These are phyloP conservation scores for Candida qinlingensis DNA, from an alignment of 805 yeast genomes.

Conservation along the genomic window DNA sequence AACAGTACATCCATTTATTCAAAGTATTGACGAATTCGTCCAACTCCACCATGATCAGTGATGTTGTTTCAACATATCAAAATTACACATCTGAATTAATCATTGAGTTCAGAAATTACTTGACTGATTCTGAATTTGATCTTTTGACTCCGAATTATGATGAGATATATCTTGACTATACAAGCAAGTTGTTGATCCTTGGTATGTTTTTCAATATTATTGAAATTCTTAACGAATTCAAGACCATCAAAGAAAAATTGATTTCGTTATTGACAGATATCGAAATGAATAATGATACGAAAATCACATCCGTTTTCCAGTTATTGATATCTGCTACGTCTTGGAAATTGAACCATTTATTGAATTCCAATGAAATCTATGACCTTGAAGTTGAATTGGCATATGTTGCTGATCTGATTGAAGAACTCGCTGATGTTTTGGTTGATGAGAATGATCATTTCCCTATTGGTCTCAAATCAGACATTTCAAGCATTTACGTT, in stretches of 20 bases:
- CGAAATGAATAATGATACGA: not conserved
- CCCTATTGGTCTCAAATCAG: conserved; percentile 16
- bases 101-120: conserved; percentile 12
- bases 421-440: conserved; percentile 9
- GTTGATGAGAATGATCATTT: conserved; percentile 1
- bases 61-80: conserved; percentile 7
- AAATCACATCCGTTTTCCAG: conserved; percentile 9
- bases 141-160: conserved; percentile 6
- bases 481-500: conserved; percentile 21
- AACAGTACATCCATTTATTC: conserved; percentile 11
- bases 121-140: conserved; percentile 11
- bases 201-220: conserved; percentile 13
- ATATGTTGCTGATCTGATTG: conserved; percentile 12
- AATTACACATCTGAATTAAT: conserved; percentile 12
- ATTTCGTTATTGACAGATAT: conserved; percentile 6
- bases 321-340: conserved; percentile 14
- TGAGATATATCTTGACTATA: conserved; percentile 16
- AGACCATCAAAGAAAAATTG: conserved; percentile 8
- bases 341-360: conserved; percentile 15
- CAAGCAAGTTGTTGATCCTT: conserved; percentile 15
- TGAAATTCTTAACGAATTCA: conserved; percentile 8
- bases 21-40: conserved; percentile 1
- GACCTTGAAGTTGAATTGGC: conserved; percentile 18
- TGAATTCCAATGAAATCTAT: conserved; percentile 13
- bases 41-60: conserved; percentile 7